Evolutionary conservation across 768 basidiomycete species (phyloP).

Genomic region (Boletus huronensis): DNA sequence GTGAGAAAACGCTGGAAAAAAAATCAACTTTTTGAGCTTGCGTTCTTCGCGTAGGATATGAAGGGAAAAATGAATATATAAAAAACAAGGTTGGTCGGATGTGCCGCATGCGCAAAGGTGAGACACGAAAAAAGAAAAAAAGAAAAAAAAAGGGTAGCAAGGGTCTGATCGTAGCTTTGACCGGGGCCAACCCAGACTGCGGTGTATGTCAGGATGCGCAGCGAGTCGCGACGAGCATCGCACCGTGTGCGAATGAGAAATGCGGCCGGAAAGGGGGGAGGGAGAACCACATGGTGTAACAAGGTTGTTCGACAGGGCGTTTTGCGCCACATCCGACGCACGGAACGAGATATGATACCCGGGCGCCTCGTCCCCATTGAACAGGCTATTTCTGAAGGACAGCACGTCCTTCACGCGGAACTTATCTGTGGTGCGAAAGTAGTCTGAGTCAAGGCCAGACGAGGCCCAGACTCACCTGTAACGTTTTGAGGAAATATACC

Average conservation of each 20-base stretch:
- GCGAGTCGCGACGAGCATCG: background rate
- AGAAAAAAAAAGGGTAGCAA: background rate
- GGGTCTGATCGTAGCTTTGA: slow-evolving; percentile 10
- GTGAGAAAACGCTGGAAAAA: background rate
- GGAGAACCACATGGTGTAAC: background rate
- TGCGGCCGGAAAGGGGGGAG: background rate
- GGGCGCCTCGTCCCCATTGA: background rate
- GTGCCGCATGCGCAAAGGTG: background rate
- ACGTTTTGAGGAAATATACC: background rate
- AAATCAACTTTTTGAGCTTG: background rate
- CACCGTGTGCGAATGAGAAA: background rate
- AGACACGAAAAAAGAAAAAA: background rate
- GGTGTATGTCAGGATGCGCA: slow-evolving; percentile 6
- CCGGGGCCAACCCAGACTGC: slow-evolving; percentile 9
- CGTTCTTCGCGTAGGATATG: background rate
- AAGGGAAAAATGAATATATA: too few relatives aligned
- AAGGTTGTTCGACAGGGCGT: background rate
- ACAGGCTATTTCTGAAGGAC: background rate
- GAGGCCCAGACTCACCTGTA: background rate
- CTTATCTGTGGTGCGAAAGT: background rate
- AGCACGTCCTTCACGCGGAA: background rate
- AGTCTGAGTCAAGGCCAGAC: background rate
- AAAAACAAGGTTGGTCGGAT: background rate
- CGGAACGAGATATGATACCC: background rate
- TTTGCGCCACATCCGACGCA: slow-evolving; percentile 15